Evolutionary conservation across 1,139 yeast genomes (phyloP).

Genomic region (Yamadazyma triangularis): DNA sequence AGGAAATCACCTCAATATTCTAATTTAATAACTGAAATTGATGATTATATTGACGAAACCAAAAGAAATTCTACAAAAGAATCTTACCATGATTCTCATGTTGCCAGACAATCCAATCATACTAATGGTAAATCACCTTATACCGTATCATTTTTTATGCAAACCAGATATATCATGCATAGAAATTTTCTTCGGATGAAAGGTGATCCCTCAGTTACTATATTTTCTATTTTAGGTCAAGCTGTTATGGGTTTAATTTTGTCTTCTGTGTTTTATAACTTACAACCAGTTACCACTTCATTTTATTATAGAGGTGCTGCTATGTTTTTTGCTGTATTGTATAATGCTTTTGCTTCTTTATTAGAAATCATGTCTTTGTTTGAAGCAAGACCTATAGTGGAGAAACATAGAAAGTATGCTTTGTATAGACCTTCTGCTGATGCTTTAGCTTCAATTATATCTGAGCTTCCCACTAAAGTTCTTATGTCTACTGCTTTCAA

Average conservation of each 20-base stretch:
- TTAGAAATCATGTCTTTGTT: constrained; percentile 65
- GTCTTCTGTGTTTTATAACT: constrained; percentile 71
- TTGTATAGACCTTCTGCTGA: constrained; percentile 68
- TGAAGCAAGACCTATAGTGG: constrained; percentile 76
- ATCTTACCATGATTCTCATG: constrained; percentile 45
- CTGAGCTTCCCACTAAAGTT: constrained; percentile 55
- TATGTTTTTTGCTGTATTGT: constrained; percentile 71
- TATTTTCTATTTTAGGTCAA: constrained; percentile 59
- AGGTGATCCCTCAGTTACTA: constrained; percentile 65
- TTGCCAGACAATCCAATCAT: constrained; percentile 54
- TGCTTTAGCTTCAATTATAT: constrained; percentile 53
- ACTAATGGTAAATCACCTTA: constrained; percentile 54
- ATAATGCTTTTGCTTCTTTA: constrained; percentile 71
- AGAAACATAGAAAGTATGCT: constrained; percentile 71
- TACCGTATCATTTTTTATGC: constrained; percentile 63
- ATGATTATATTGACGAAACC: constrained; percentile 20
- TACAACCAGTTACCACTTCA: constrained; percentile 36
- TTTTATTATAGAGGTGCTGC: constrained; percentile 69
- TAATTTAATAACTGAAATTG: constrained; percentile 27
- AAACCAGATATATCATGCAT: constrained; percentile 52
- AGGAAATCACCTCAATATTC: constrained; percentile 49
- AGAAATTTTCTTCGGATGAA: constrained; percentile 61
- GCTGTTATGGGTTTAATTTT: constrained; percentile 69
- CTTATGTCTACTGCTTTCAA: constrained; percentile 41
- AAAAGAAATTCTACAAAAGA: constrained; percentile 13